These are phyloP conservation scores for Vitis labrusca DNA, from an alignment of 164 flowering plant species.

Conservation along the genomic window DNA sequence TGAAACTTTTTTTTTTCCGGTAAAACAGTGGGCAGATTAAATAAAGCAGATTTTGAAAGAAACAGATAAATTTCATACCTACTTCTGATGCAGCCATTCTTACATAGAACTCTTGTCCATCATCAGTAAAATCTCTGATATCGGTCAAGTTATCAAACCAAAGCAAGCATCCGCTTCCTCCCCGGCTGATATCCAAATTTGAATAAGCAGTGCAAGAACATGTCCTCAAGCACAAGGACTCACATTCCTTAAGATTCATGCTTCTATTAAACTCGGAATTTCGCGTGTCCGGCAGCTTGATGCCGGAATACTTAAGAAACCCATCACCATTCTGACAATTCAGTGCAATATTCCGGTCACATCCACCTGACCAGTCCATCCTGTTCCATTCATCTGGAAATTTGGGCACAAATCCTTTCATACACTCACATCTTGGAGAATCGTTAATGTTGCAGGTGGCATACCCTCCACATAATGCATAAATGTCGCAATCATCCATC, in stretches of 20 bases:
- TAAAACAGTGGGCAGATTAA: no score
- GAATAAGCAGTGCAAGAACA: conserved; percentile 28
- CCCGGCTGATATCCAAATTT: conserved; percentile 10
- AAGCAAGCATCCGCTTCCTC: conserved; percentile 25
- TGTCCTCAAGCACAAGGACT: conserved; percentile 12
- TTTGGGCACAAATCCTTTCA: conserved; percentile 21
- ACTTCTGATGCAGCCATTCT: conserved; percentile 23
- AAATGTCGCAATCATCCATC: conserved; percentile 13
- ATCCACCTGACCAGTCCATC: conserved; percentile 21
- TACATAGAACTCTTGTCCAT: conserved; percentile 26
- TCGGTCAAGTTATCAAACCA: conserved; percentile 29
- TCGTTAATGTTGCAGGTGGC: conserved; percentile 10
- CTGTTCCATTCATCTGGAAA: conserved; percentile 6
- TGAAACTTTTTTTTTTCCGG: no score
- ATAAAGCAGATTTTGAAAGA: no score
- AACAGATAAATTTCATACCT: background rate
- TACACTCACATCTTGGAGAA: conserved; percentile 13
- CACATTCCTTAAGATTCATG: conserved; percentile 21
- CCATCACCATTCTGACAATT: conserved; percentile 8
- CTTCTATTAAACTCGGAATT: conserved; percentile 5
- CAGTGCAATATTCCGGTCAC: conserved; percentile 10
- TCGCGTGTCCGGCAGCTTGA: conserved; percentile 38
- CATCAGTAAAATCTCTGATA: background rate
- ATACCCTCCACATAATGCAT: conserved; percentile 21
- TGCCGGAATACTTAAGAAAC: conserved; percentile 11